Evolutionary conservation across 2,329 filamentous ascomycete species (phyloP), one percentile per base, ranked within the genome.

Genomic region (Ciborinia camelliae): DNA sequence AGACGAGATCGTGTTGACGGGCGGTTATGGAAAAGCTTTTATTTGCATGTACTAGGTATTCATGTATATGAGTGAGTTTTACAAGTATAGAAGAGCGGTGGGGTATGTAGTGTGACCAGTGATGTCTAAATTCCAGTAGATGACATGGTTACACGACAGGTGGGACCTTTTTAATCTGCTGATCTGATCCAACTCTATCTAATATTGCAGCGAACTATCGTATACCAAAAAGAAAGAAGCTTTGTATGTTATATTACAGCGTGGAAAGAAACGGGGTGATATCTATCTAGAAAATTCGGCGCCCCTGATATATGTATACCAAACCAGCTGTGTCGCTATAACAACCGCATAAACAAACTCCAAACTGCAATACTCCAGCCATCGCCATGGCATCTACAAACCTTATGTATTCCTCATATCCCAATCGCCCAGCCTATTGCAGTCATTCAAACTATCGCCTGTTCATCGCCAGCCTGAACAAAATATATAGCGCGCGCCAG

Each of bases 291-390:
- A 45, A 23, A 58, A 45, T 35, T 23, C 54, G 15, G 4, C 20
- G 14, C 54, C 28, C 18, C 39, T 15, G 39, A 58, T 45, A 30
- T 28, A 28, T 26, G 43, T 58, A 10, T 47, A 35, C 28, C 39
- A 35, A 30, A 47, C 54, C 39, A 47, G 7, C 32, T 58, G 28
- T 35, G 54, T 32, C 20, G 10, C 14, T 15, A 26, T 18, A 30
- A 52, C 18, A 47, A 35, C 28, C 20, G n/a, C 30, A 32, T 47
- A 47, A 48, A 37, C 41, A 59, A 35, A 48, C 30, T 37, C 55
- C 55, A 26, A 18, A 59, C 43, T 59, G 55, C 41, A 15, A 28
- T 45, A 57, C 54, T 57, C 54, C 55, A 26, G 55, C 30, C 55
- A 59, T 32, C 41, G 30, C 41, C 55, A 59, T 59, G 41, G 28